A percentile compares a stretch with the other conserved stretches of the same genome.
phyloP scores from a whole-genome alignment of 495 filamentous ascomycete genomes.

The Penicillium goetzii region DNA sequence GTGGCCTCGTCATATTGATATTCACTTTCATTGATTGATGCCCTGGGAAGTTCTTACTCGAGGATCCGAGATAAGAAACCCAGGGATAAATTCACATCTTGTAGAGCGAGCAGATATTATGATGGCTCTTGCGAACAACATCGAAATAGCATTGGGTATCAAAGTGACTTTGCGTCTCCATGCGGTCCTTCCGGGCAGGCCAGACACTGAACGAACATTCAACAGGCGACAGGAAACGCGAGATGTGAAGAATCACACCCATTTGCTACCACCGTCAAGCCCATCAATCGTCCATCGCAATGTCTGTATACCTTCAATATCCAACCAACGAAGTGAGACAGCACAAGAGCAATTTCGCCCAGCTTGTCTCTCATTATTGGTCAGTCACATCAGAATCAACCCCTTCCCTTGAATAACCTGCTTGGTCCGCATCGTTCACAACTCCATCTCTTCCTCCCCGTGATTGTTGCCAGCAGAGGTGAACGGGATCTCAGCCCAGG shows the following conservation, averaged over 20 bases:
- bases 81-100: not conserved
- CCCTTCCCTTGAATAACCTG: not conserved
- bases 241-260: not conserved
- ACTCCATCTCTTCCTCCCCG: constrained; percentile 51
- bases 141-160: too few relatives aligned
- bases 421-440: constrained; percentile 29
- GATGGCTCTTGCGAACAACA: not conserved
- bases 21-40: not conserved
- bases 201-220: not conserved
- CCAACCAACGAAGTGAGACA: not conserved
- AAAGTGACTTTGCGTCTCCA: not conserved
- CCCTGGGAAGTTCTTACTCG: not conserved
- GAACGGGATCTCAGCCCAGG: constrained; percentile 51
- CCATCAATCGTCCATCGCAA: not conserved
- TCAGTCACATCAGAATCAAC: not conserved
- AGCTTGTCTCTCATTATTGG: not conserved
- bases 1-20: not conserved
- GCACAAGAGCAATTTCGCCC: not conserved
- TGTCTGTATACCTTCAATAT: not conserved
- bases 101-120: not conserved
- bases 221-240: not conserved
- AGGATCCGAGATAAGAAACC: not conserved
- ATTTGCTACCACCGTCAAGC: not conserved
- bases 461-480: constrained; percentile 54
- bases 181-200: not conserved